Evolutionary conservation across 2,329 filamentous ascomycete species (phyloP), one percentile per base, ranked within the genome.

Genomic region (Colletotrichum sp.): DNA sequence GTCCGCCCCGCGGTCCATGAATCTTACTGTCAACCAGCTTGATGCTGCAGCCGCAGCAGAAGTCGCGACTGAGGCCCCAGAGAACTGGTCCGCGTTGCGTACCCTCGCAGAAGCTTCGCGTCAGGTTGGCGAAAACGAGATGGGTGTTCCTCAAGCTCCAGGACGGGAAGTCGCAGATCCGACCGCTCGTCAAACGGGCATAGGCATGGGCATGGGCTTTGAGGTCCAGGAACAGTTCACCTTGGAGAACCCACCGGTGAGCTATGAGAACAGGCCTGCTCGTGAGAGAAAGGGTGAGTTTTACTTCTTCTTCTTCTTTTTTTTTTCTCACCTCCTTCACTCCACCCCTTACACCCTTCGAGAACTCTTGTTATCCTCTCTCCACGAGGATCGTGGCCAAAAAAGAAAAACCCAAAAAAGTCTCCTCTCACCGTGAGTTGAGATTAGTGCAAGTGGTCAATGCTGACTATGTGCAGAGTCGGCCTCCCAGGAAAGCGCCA

Each of bases 81-180:
- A 92, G 79, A 92, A 92, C 78, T 95, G 95, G 89, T 95, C 95
- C 77, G 95, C 95, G 3, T 88, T 98, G 49, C 95, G 98, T 82
- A 96, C 96, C 7, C 89, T 98, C 26, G 96, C 96, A 36, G 96
- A 98, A 85, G 96, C 96, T 1, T 98, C 96, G 66, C 91, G 95
- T 67, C 95, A 95, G 83, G 91, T 97, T 74, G 94, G 76, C 21
- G 77, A 76, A 26, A 76, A 76, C 39, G 77, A 76, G 36, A 72
- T 76, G 55, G 76, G 76, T 15, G 60, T 52, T 32, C 76, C 55
- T 64, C 62, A 66, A 16, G 62, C 30, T 39, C n/a, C 49, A 21
- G 71, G 74, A 36, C 68, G 67, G 62, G 73, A 76, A 55, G 66
- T 79, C 76, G 73, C 79, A 67, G 77, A 81, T 76, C 76, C 80